Conservation (phyloP, 768 basidiomycete species). For the Pleurotus eryngii region DNA sequence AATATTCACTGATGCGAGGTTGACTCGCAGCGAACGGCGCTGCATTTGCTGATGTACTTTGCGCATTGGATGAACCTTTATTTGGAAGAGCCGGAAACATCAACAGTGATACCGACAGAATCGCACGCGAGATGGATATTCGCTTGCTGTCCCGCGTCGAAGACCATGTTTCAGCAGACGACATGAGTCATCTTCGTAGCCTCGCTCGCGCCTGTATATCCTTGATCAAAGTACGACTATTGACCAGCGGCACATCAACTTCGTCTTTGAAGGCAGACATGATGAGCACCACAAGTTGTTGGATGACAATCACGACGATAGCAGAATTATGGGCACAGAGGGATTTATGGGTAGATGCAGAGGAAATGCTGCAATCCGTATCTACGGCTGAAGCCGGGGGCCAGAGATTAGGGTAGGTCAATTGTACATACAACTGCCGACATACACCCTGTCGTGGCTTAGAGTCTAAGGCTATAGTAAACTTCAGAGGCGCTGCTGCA, state of each 20-base stretch:
- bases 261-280: conserved; percentile 10
- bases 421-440: no score
- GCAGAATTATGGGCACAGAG: conserved; percentile 73
- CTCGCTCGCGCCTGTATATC: conserved; percentile 69
- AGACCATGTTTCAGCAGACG: conserved; percentile 67
- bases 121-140: conserved; percentile 79
- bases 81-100: conserved; percentile 40
- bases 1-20: no score
- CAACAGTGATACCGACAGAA: conserved; percentile 40
- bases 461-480: no score
- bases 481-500: no score
- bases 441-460: no score
- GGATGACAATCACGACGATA: conserved; percentile 69
- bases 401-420: no score
- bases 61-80: conserved; percentile 74
- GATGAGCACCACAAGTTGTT: conserved; percentile 53
- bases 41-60: conserved; percentile 84
- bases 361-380: conserved; percentile 37
- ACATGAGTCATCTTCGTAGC: conserved; percentile 71
- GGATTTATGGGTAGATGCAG: conserved; percentile 79
- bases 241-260: not conserved
- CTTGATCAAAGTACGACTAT: conserved; percentile 37
- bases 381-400: conserved; percentile 4
- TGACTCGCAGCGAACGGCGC: conserved; percentile 50
- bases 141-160: conserved; percentile 67